These are phyloP conservation scores for Curvularia spicifera DNA, from an alignment of 2,329 filamentous ascomycete genomes.

Conservation along the genomic window DNA sequence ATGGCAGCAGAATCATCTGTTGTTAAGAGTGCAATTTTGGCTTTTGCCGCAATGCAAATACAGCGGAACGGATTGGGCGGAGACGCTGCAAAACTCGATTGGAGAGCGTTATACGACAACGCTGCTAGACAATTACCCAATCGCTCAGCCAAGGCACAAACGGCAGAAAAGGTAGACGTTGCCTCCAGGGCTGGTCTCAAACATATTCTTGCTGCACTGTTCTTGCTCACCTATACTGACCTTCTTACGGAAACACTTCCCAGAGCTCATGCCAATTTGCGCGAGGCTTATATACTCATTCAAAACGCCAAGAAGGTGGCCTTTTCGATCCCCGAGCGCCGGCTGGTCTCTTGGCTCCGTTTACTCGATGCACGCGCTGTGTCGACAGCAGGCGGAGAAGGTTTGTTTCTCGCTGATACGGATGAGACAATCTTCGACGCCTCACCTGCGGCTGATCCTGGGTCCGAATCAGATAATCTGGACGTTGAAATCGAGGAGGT, in stretches of 20 bases:
- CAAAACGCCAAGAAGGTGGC: constrained; percentile 33
- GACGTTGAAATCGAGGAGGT: constrained; percentile 56
- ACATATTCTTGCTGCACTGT: not conserved
- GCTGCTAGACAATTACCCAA: not conserved
- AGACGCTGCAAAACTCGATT: not conserved
- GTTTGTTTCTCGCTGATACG: constrained; percentile 59
- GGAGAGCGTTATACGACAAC: not conserved
- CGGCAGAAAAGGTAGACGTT: not conserved
- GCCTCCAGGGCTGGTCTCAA: not conserved
- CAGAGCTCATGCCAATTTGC: constrained; percentile 49
- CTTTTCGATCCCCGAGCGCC: constrained; percentile 51
- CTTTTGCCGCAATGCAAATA: not conserved
- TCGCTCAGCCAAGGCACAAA: not conserved
- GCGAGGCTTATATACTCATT: constrained; percentile 59
- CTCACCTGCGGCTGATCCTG: constrained; percentile 48
- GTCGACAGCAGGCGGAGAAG: constrained; percentile 61
- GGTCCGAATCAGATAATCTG: constrained; percentile 38
- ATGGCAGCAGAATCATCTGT: not conserved
- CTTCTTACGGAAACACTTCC: not conserved
- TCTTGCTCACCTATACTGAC: not conserved
- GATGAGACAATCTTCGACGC: constrained; percentile 57
- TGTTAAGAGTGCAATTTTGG: not conserved
- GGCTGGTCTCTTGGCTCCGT: constrained; percentile 62
- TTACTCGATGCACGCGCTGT: constrained; percentile 63
- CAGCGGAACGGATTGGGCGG: not conserved